Base-by-base conservation (phyloP, 805 yeast species). In the Schwanniomyces sp. region DNA sequence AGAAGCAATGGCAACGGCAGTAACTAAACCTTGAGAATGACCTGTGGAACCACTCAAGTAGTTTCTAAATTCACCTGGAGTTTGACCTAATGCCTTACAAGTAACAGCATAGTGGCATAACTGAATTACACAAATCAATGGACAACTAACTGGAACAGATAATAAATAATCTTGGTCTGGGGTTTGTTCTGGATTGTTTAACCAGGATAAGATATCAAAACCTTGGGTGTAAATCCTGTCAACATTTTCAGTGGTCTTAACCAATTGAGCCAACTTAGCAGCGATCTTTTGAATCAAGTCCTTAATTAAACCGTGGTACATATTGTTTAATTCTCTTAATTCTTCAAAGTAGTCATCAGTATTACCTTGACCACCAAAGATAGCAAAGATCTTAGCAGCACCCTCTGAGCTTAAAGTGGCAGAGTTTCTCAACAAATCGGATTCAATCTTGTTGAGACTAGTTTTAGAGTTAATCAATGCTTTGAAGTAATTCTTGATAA, bases 301-400 rank as follows among this genome's bases (percentile, higher is more conserved):
- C 40, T 60, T 52, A 47, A 91, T 74, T 52, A 92, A 75, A 25
- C 88, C 88, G 55, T 84, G 78, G 76, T 94, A 94, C 49, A 84
- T 78, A 54, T 81, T 74, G 75, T 88, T 86, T 50, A 91, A 67
- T 55, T 90, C 95, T 67, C 96, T 84, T 65, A 94, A 81, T 76
- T 94, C 99, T 66, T 91, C 97, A 59, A 94, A 94, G 76, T 90
- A 94, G 67, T 94, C 97, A 65, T 94, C 98, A 45, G 96, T 85
- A 75, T 90, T 92, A 72, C 99, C 99, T 76, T 94, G 99, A 62
- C 99, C 99, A 66, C 99, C 99, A 61, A 92, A 94, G 57, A 94
- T 84, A 53, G 97, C 96, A 50, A 80, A 82, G 47, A 91, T 69
- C 51, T 78, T 75, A 40, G 91, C 88, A 12, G 42, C 12, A 30